These are phyloP conservation scores for Calendula officinalis DNA, from an alignment of 129 eudicot genomes.

Conservation along the genomic window DNA sequence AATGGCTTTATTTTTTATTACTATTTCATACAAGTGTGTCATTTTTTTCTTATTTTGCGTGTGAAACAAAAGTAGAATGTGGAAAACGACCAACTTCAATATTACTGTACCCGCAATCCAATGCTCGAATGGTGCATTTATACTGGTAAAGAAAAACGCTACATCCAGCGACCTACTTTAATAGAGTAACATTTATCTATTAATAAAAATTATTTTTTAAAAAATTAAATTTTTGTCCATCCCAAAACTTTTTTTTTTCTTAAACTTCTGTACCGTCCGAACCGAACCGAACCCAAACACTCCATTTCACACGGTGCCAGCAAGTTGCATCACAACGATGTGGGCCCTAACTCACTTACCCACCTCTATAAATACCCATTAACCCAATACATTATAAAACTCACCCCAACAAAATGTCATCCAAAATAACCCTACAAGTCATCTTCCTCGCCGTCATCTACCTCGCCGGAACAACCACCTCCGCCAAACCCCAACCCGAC, in stretches of 20 bases:
- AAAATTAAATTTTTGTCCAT: too few species aligned
- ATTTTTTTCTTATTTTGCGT: slow-evolving; percentile 1
- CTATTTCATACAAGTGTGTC: neutral
- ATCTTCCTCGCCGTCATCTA: slow-evolving; percentile 21
- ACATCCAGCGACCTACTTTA: too few species aligned
- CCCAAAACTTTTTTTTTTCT: neutral
- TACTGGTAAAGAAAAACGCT: slow-evolving; percentile 1
- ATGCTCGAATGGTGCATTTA: slow-evolving; percentile 19
- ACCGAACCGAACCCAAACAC: slow-evolving; percentile 4
- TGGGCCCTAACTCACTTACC: neutral
- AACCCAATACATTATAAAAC: neutral
- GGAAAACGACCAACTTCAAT: slow-evolving; percentile 15
- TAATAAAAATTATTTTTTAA: too few species aligned
- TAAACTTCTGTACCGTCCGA: neutral
- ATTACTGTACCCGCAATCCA: slow-evolving; percentile 18
- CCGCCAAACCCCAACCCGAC: slow-evolving; percentile 31
- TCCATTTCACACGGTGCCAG: slow-evolving; percentile 30
- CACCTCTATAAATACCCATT: slow-evolving; percentile 11
- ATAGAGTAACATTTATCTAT: too few species aligned
- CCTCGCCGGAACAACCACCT: slow-evolving; percentile 21
- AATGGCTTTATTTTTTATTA: neutral
- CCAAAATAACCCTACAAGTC: slow-evolving; percentile 1
- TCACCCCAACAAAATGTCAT: slow-evolving; percentile 7
- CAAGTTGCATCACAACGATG: neutral
- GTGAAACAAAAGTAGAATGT: slow-evolving; percentile 5